Conservation (phyloP, 768 basidiomycete species). For the Xanthoconium stramineum region DNA sequence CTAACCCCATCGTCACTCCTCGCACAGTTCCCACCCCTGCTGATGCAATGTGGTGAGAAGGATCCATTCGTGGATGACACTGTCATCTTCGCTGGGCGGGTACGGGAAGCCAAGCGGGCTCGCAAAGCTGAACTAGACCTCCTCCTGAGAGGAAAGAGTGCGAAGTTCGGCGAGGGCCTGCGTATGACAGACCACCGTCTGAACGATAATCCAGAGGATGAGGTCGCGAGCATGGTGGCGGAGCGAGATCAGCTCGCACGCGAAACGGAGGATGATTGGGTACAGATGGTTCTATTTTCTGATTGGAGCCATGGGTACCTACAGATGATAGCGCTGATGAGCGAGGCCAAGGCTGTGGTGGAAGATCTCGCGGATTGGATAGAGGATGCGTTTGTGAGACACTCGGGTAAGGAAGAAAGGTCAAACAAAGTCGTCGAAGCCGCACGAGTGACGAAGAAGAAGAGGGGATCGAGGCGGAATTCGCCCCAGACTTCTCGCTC, state of each 20-base stretch:
- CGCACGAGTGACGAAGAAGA: slow-evolving; percentile 21
- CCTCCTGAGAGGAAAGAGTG: slow-evolving; percentile 56
- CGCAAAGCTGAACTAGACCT: slow-evolving; percentile 72
- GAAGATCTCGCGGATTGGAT: slow-evolving; percentile 92
- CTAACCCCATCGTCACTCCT: slow-evolving; percentile 80
- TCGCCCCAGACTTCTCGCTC: slow-evolving; percentile 23
- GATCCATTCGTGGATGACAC: slow-evolving; percentile 97
- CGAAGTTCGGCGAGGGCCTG: slow-evolving; percentile 57
- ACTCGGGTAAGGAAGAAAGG: slow-evolving; percentile 28
- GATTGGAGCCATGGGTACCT: slow-evolving; percentile 98
- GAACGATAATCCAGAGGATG: slow-evolving; percentile 26
- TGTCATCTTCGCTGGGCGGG: slow-evolving; percentile 90
- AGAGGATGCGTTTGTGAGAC: slow-evolving; percentile 60
- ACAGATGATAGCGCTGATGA: slow-evolving; percentile 89
- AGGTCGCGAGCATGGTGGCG: slow-evolving; percentile 43
- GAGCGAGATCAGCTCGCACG: slow-evolving; percentile 59
- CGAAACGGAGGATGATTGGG: slow-evolving; percentile 92
- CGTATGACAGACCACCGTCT: slow-evolving; percentile 53
- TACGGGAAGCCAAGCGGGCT: slow-evolving; percentile 91
- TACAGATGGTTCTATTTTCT: slow-evolving; percentile 87
- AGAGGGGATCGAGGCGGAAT: slow-evolving; percentile 21
- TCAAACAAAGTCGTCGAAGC: slow-evolving; percentile 17
- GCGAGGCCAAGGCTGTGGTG: slow-evolving; percentile 74
- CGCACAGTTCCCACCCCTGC: slow-evolving; percentile 89
- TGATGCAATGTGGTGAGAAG: slow-evolving; percentile 95